phyloP scores from a whole-genome alignment of 176 grass and related monocot species.

The Oryza punctata region DNA sequence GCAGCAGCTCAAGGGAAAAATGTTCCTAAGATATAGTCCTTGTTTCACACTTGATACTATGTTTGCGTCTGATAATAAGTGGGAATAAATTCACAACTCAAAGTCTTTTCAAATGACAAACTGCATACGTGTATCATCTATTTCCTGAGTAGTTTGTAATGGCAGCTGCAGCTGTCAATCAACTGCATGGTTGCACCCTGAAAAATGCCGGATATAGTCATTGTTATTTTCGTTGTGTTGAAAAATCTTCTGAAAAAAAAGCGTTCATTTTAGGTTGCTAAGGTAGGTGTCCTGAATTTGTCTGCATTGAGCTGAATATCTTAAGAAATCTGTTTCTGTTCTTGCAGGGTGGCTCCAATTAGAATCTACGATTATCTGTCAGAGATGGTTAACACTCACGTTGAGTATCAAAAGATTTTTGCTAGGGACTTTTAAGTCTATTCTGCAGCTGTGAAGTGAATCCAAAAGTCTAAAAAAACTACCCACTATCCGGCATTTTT shows the following conservation, averaged over 20 bases:
- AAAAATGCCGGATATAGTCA: slow-evolving; percentile 24
- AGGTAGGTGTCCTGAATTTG: slow-evolving; percentile 7
- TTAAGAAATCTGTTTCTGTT: slow-evolving; percentile 40
- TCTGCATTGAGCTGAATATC: slow-evolving; percentile 16
- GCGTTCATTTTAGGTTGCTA: neutral
- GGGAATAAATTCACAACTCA: neutral
- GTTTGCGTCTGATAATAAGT: neutral
- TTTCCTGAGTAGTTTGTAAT: neutral
- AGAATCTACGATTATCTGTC: slow-evolving; percentile 40
- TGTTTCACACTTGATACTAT: slow-evolving; percentile 17
- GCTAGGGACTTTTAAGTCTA: slow-evolving; percentile 29
- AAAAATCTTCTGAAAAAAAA: neutral
- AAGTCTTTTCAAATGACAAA: slow-evolving; percentile 1
- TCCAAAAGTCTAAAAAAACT: neutral
- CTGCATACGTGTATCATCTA: neutral
- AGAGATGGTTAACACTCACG: slow-evolving; percentile 34
- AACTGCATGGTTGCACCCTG: neutral
- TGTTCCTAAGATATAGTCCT: slow-evolving; percentile 11
- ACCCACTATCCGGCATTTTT: slow-evolving; percentile 8
- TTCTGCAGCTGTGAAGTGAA: slow-evolving; percentile 7
- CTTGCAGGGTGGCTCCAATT: slow-evolving; percentile 55
- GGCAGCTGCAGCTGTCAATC: neutral
- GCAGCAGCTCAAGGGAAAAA: slow-evolving; percentile 2
- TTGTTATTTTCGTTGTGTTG: neutral
- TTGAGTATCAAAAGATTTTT: slow-evolving; percentile 36